Base-by-base conservation (phyloP, 495 filamentous ascomycete species). In the Cercophora scortea region DNA sequence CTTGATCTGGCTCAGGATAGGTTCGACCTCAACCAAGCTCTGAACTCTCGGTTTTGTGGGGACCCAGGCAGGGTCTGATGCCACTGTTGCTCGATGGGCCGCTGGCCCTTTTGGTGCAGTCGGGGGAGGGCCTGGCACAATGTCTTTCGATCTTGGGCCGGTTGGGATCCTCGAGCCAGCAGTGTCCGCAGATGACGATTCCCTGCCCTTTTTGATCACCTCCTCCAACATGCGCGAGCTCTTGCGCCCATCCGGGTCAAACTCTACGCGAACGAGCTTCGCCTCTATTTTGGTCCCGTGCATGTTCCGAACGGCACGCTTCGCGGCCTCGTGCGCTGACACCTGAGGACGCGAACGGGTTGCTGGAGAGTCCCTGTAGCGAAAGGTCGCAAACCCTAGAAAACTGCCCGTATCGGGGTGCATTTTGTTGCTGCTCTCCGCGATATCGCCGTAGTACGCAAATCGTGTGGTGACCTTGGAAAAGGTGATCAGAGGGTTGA, bases 361-460 rank as follows among this genome's bases (percentile, higher is more conserved):
- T 5, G 79, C 77, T 51, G 70, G 74, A 17, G 77, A 80, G 57
- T 96, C 92, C 62, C 84, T 83, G 70, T 94, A 99, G 55, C 85
- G 82, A 62, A 99, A 86, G 15, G 87, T 86, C 48, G 89, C 94
- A 59, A 99, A 87, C 2, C 93, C 93, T 1, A 99, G 79, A 57
- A 89, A 93, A 53, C 86, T 94, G 10, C 93, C 94, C 13, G 89
- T 96, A 39, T 88, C 84, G 6, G 93, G 93, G 65, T 97, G 86
- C 48, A 91, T 89, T 63, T 90, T 88, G 60, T 95, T 95, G 56
- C 86, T 88, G 53, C 93, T 84, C 56, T 89, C 86, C 36, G 85
- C 82, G 47, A 99, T 87, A 46, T 95, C 90, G 45, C 93, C 93
- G 70, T 86, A 96, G 34, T 81, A 82, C 18, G 87, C 81, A 59